These are phyloP conservation scores for Rhizomucor pusillus DNA, from an alignment of 371 early-diverging fungal species.

Conservation along the genomic window DNA sequence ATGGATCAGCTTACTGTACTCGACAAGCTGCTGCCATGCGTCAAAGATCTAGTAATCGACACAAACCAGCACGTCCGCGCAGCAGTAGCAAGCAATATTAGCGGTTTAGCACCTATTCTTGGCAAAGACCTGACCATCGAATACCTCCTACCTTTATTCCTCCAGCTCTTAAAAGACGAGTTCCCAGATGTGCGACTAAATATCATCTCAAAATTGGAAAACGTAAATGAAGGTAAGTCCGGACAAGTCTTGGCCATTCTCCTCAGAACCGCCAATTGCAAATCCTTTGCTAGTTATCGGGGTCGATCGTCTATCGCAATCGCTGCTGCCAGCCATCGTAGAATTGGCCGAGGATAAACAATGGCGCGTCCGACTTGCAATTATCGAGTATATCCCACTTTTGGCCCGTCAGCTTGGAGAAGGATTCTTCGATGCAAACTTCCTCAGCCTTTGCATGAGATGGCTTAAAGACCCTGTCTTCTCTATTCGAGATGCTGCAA, in stretches of 20 bases:
- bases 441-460: constrained; percentile 90
- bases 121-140: constrained; percentile 95
- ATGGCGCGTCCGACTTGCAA: constrained; percentile 98
- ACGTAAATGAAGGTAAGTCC: constrained; percentile 76
- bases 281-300: constrained; percentile 75
- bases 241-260: background rate
- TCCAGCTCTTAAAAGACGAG: constrained; percentile 95
- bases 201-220: constrained; percentile 95
- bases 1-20: constrained; percentile 79
- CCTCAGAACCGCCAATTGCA: too few species aligned
- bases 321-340: constrained; percentile 95
- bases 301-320: constrained; percentile 94
- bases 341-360: constrained; percentile 98
- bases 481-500: constrained; percentile 97
- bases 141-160: constrained; percentile 91
- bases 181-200: constrained; percentile 96
- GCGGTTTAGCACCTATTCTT: constrained; percentile 90
- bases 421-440: constrained; percentile 95
- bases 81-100: constrained; percentile 92
- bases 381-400: constrained; percentile 97
- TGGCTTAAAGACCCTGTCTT: constrained; percentile 96
- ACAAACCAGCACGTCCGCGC: constrained; percentile 96
- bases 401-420: constrained; percentile 94
- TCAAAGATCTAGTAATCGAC: constrained; percentile 92
- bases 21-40: constrained; percentile 82